Conservation (phyloP, 495 filamentous ascomycete species). For the Saxophila tyrrhenica region DNA sequence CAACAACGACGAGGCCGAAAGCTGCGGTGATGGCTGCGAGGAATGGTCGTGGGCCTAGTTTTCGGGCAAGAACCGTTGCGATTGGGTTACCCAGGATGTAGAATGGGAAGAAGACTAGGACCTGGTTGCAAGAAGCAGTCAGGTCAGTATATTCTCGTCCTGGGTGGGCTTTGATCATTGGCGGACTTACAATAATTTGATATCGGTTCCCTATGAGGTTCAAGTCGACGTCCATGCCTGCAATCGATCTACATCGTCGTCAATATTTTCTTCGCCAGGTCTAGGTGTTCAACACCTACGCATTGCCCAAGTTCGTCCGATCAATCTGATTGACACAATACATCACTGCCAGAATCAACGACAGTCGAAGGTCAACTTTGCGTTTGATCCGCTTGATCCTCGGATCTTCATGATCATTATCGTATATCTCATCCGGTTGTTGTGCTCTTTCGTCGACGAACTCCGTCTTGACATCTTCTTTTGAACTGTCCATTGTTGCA, state of each 20-base stretch:
- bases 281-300: conserved; percentile 3
- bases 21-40: conserved; percentile 42
- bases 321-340: conserved; percentile 59
- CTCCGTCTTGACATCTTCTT: background rate
- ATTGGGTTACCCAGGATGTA: conserved; percentile 56
- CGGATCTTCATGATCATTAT: background rate
- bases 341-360: conserved; percentile 48
- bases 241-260: background rate
- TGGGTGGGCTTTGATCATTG: too few relatives aligned
- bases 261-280: background rate
- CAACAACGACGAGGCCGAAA: conserved; percentile 39
- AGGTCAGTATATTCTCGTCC: background rate
- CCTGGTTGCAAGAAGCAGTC: too few relatives aligned
- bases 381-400: background rate
- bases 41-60: conserved; percentile 48
- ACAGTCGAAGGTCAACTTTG: conserved; percentile 46
- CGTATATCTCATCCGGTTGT: background rate
- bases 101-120: conserved; percentile 49
- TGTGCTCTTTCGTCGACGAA: background rate
- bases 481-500: background rate
- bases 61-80: conserved; percentile 45
- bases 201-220: background rate
- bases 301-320: conserved; percentile 53
- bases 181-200: background rate
- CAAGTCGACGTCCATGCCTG: background rate